Percentiles rank a stretch among this genome's conserved stretches.
These are phyloP conservation scores for Plenodomus biglobosus DNA, from an alignment of 2,329 filamentous ascomycete species.

Conservation along the genomic window DNA sequence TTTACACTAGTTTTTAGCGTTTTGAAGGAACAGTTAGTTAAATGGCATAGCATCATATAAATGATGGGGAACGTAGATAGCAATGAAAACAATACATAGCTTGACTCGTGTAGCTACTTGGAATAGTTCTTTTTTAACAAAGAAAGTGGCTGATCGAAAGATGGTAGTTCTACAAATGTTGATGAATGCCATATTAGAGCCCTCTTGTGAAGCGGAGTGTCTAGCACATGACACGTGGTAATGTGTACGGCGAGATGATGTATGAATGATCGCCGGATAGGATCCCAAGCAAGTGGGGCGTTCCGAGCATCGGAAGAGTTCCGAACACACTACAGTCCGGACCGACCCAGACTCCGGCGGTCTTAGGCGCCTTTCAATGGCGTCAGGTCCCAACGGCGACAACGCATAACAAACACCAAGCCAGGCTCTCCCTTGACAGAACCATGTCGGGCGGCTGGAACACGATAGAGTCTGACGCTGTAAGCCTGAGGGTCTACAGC, in stretches of 20 bases:
- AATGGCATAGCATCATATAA: background rate
- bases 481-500: slow-evolving; percentile 50
- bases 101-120: background rate
- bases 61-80: background rate
- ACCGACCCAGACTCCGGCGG: slow-evolving; percentile 17
- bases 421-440: slow-evolving; percentile 2
- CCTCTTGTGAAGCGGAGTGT: background rate
- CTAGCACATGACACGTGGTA: background rate
- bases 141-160: too few species aligned
- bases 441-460: slow-evolving; percentile 26
- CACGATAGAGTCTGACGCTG: slow-evolving; percentile 64
- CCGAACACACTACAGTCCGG: slow-evolving; percentile 13
- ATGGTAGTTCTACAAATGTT: too few species aligned
- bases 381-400: slow-evolving; percentile 12
- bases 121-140: background rate
- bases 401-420: slow-evolving; percentile 9
- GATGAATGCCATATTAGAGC: too few species aligned
- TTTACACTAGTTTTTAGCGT: background rate
- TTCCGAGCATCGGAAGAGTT: slow-evolving; percentile 17
- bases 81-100: background rate
- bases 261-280: background rate
- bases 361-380: slow-evolving; percentile 16
- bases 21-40: background rate
- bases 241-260: background rate
- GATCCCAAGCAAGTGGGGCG: background rate